Conservation (phyloP, 352 stramenopile genomes). For the Pythium aristosporum region DNA sequence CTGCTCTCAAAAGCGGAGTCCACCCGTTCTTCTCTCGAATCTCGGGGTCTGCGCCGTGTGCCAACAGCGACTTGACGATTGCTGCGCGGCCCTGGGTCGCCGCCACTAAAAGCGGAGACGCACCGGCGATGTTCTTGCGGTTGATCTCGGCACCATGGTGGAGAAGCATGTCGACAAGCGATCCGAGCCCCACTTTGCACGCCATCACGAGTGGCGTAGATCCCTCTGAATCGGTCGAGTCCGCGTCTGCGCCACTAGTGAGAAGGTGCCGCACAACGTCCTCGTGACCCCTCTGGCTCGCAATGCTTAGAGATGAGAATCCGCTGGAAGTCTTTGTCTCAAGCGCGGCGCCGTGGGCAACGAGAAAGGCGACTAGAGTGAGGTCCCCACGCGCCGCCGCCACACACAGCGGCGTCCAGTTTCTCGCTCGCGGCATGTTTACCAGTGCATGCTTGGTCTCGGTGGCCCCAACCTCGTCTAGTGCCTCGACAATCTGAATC, state of each 20-base stretch:
- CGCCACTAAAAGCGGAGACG: not conserved
- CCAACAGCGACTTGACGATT: not conserved
- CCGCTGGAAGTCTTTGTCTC: not conserved
- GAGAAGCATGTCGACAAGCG: not conserved
- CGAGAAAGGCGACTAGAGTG: not conserved
- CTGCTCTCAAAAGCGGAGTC: constrained; percentile 1
- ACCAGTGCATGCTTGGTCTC: no score
- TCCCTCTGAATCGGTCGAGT: not conserved
- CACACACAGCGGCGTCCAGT: no score
- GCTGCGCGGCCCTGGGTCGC: not conserved
- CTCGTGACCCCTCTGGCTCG: not conserved
- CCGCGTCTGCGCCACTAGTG: not conserved
- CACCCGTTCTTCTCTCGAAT: not conserved
- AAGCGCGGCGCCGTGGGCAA: not conserved
- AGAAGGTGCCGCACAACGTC: not conserved
- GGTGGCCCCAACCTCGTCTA: no score
- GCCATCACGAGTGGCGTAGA: not conserved
- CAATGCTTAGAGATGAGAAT: not conserved
- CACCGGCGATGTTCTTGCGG: not conserved
- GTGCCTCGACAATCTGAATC: no score
- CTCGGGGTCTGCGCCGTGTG: not conserved
- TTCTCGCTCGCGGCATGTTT: no score
- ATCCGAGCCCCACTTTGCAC: not conserved
- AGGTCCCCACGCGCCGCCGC: not conserved
- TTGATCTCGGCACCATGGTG: not conserved